Percentiles rank a stretch among this genome's conserved stretches.
Conservation (phyloP, 495 filamentous ascomycete genomes). For the Antarctomyces pellizariae region DNA sequence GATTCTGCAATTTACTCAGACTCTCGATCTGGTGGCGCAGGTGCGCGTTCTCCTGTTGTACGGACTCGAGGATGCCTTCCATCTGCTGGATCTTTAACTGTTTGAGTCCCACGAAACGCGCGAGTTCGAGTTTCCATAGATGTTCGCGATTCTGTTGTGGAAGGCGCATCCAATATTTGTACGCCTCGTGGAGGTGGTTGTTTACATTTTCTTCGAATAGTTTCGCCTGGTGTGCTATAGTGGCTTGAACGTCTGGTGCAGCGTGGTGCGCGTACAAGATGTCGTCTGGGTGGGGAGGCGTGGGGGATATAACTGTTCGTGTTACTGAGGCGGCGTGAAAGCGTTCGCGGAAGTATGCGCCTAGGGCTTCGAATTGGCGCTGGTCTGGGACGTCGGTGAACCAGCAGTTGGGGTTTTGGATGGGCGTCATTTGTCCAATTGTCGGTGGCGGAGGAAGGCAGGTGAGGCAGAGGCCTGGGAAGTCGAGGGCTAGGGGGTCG, state of each 20-base stretch:
- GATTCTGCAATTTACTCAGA: constrained; percentile 41
- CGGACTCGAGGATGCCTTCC: constrained; percentile 33
- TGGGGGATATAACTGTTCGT: constrained; percentile 7
- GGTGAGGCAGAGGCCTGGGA: constrained; percentile 58
- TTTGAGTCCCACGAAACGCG: constrained; percentile 44
- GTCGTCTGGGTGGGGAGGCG: constrained; percentile 11
- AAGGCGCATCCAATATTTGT: constrained; percentile 42
- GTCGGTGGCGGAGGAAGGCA: constrained; percentile 59
- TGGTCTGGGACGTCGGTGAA: constrained; percentile 44
- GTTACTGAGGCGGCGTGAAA: constrained; percentile 34
- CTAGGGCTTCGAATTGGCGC: constrained; percentile 45
- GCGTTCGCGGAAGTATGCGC: constrained; percentile 36
- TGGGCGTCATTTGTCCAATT: constrained; percentile 44
- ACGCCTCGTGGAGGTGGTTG: constrained; percentile 46
- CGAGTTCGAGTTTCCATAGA: constrained; percentile 57
- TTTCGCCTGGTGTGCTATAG: constrained; percentile 18
- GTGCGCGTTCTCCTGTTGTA: constrained; percentile 48
- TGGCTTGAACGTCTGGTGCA: constrained; percentile 18
- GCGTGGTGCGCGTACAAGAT: constrained; percentile 8
- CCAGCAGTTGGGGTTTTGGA: constrained; percentile 49
- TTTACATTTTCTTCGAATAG: constrained; percentile 28
- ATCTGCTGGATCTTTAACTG: constrained; percentile 37
- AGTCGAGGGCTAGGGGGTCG: constrained; percentile 56
- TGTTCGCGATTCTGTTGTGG: constrained; percentile 30
- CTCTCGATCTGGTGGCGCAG: constrained; percentile 46